Evolutionary conservation across 2,329 filamentous ascomycete genomes (phyloP), one percentile per base, ranked within the genome.

Genomic region (Monosporascus sp.): DNA sequence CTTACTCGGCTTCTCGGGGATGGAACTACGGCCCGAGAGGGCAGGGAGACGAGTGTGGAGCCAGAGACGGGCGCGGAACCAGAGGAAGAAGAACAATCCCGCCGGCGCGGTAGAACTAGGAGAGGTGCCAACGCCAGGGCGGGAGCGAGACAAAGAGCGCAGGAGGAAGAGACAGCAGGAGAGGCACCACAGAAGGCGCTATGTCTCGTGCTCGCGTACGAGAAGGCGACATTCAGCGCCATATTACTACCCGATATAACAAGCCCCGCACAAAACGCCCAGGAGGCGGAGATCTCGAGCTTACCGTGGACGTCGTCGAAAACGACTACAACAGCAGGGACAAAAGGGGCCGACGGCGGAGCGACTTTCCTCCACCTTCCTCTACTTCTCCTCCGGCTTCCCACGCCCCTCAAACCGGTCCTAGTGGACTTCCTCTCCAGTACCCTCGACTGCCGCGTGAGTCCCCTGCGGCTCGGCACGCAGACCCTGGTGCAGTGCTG

Each of bases 391-490:
- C 64, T 82, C 31, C 74, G 80, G 24, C 82, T 83, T 78, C 81
- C 81, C 0, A 67, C 74, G 4, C 66, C 78, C 2, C 67, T 84
- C 1, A 81, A 80, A 57, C 54, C 68, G 2, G 67, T 78, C 20
- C 58, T 84, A 0, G 55, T 71, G n/a, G 72, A 76, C 22, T 84
- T 83, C 63, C 66, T 84, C 11, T 70, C 74, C 3, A 72, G 66
- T 42, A 75, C 74, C 0, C 83, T 84, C 56, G 81, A 84, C 66
- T 82, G 79, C 55, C 79, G 78, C 27, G 73, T 83, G 45, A 76
- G 71, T 51, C 68, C 76, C 4, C 65, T 83, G 42, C 70, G 70
- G 1, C 63, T 84, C 2, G 76, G 77, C 6, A 81, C 79, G 6
- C 71, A 70, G 45, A 79, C 76, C 2, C 68, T 84, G 0, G 66